Evolutionary conservation across 306 rosid species (phyloP).

Genomic region (Medicago truncatula): DNA sequence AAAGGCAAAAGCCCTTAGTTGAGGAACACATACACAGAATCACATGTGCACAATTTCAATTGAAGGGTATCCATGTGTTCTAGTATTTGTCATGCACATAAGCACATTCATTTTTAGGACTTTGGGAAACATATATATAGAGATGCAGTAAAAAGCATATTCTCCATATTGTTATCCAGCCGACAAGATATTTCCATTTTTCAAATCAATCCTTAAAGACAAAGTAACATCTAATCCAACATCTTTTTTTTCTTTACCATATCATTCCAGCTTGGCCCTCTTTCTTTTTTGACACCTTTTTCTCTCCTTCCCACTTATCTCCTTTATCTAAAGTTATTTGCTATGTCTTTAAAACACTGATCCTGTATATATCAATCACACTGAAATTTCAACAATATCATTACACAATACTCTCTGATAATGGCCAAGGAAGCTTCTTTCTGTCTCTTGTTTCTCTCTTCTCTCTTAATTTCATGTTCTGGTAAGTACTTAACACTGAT

Average conservation of each 20-base stretch:
- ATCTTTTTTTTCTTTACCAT: conserved; percentile 49
- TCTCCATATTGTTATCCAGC: conserved; percentile 35
- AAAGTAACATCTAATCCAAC: conserved; percentile 56
- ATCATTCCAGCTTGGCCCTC: conserved; percentile 45
- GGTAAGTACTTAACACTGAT: conserved; percentile 60
- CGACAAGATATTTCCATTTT: conserved; percentile 23
- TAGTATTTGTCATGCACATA: conserved; percentile 38
- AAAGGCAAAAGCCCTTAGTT: conserved; percentile 13
- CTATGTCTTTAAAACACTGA: conserved; percentile 56
- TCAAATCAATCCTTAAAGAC: conserved; percentile 58
- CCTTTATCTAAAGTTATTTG: conserved; percentile 49
- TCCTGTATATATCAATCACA: conserved; percentile 47
- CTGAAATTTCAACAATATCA: conserved; percentile 40
- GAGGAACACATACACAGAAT: conserved; percentile 1
- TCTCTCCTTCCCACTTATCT: conserved; percentile 42
- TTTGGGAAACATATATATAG: conserved; percentile 47
- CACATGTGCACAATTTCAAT: conserved; percentile 30
- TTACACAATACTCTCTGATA: conserved; percentile 32
- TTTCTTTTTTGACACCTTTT: conserved; percentile 48
- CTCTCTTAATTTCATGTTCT: conserved; percentile 57
- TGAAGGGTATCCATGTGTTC: conserved; percentile 39
- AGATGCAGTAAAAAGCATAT: conserved; percentile 46
- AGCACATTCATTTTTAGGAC: conserved; percentile 36
- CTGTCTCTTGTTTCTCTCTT: conserved; percentile 60
- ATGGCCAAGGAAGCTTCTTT: conserved; percentile 72